Conservation (phyloP, 495 filamentous ascomycete genomes). For the Talaromyces adpressus region DNA sequence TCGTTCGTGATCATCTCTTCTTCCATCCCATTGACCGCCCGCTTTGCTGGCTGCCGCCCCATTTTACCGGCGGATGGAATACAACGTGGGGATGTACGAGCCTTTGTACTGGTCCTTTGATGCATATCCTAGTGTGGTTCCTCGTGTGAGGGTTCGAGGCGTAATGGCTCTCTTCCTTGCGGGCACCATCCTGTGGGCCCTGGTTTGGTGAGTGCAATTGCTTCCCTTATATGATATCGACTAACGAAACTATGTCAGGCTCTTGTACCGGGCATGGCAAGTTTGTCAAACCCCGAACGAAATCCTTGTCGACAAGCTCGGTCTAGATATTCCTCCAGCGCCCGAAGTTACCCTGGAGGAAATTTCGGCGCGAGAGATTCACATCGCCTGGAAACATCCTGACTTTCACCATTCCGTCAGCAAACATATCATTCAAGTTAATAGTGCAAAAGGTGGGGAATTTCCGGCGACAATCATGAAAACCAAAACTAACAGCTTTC, state of each 20-base stretch:
- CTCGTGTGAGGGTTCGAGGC: slow-evolving; percentile 42
- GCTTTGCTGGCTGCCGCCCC: slow-evolving; percentile 5
- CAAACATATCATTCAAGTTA: slow-evolving; percentile 87
- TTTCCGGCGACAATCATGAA: not conserved
- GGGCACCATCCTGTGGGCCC: slow-evolving; percentile 41
- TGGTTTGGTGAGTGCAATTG: slow-evolving; percentile 39
- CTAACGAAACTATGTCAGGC: slow-evolving; percentile 41
- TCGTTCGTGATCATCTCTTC: not conserved
- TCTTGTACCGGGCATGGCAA: slow-evolving; percentile 73
- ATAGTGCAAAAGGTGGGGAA: slow-evolving; percentile 75
- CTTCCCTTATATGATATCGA: not conserved
- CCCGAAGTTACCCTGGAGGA: slow-evolving; percentile 89
- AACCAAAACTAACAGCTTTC: slow-evolving; percentile 13
- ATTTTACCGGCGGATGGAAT: slow-evolving; percentile 9
- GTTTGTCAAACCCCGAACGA: slow-evolving; percentile 86
- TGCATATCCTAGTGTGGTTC: slow-evolving; percentile 40
- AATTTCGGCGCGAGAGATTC: slow-evolving; percentile 76
- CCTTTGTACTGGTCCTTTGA: slow-evolving; percentile 40
- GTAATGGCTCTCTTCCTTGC: slow-evolving; percentile 46
- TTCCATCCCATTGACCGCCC: not conserved
- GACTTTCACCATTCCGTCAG: slow-evolving; percentile 69
- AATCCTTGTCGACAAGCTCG: slow-evolving; percentile 80
- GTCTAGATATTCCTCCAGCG: slow-evolving; percentile 84
- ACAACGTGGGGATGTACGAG: slow-evolving; percentile 44
- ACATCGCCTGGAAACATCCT: slow-evolving; percentile 85